Evolutionary conservation across 2,329 filamentous ascomycete genomes (phyloP), one percentile per base, ranked within the genome.

Genomic region (Scortechinia acanthostroma): DNA sequence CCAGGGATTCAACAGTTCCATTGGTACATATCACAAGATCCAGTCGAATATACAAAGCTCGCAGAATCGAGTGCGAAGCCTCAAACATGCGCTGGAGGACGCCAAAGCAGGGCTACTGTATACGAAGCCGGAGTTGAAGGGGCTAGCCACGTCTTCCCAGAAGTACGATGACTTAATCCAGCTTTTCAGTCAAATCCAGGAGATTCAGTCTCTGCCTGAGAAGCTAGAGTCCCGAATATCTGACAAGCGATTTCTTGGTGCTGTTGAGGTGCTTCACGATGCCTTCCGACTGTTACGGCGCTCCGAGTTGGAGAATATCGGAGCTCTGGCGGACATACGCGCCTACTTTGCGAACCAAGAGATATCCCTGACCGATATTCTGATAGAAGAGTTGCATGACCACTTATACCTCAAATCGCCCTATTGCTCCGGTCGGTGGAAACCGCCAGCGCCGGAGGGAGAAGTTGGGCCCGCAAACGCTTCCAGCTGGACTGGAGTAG

Each of bases 1-100:
- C 59, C 93, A 98, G 63, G 94, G 93, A 42, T 98, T 98, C 75
- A 98, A 97, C 67, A 95, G 89, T 63, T 96, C 91, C 43, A 97
- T 98, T 51, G 93, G 91, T 62, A 97, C 91, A 17, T 98, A 97
- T 59, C 94, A 98, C 71, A 96, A 95, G 65, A 98, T 98, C 49
- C 93, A 98, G 63, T 81, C 83, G 44, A 95, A 89, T 64, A 93
- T 98, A 52, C 87, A 91, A 55, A 74, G 80, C 43, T 95, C 90
- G 15, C 93, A 98, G 64, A 83, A 83, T 56, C 82, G 89, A 48
- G 88, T 98, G 45, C 81, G 91, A 47, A 71, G 74, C 13, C 71
- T 98, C 50, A 93, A 91, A 61, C 81, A 90, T 47, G 89, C 88
- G n/a, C 71, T 98, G 47, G 76, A 83, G 14, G 77, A 81, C 45